A percentile compares a stretch with the other conserved stretches of the same genome.
Conservation (phyloP, 352 stramenopile genomes). For the Globisporangium uncinulatum region DNA sequence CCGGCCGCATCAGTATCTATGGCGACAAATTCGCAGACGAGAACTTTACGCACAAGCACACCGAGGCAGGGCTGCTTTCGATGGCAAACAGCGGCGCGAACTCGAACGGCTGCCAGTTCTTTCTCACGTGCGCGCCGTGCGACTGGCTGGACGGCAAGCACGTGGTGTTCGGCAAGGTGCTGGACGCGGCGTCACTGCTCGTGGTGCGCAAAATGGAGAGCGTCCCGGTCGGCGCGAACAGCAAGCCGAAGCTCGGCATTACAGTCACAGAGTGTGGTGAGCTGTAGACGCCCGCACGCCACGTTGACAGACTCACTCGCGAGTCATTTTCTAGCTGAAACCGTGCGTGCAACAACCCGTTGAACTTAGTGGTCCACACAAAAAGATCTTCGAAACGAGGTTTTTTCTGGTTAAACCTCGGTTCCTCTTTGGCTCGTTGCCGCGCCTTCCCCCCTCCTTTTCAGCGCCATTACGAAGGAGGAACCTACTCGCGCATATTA, state of each 20-base stretch:
- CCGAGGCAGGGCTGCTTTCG: slow-evolving; percentile 67
- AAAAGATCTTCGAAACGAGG: slow-evolving; percentile 8
- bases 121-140: slow-evolving; percentile 91
- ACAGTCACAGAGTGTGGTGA: slow-evolving; percentile 88
- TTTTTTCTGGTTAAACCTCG: not conserved
- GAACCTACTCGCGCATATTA: too few relatives aligned
- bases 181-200: slow-evolving; percentile 82
- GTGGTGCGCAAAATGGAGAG: slow-evolving; percentile 91
- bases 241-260: slow-evolving; percentile 86
- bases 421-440: slow-evolving; percentile 8
- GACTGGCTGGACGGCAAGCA: slow-evolving; percentile 96
- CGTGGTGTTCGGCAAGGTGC: slow-evolving; percentile 94
- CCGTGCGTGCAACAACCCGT: not conserved
- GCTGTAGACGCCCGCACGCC: slow-evolving; percentile 33
- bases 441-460: not conserved
- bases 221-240: slow-evolving; percentile 75
- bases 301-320: not conserved
- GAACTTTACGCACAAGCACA: slow-evolving; percentile 83
- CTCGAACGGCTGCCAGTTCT: slow-evolving; percentile 95
- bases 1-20: slow-evolving; percentile 83
- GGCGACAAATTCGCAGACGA: slow-evolving; percentile 86
- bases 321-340: too few relatives aligned
- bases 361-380: not conserved
- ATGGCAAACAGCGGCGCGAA: slow-evolving; percentile 94
- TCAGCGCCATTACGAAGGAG: slow-evolving; percentile 3